Evolutionary conservation across 768 basidiomycete species (phyloP).

Genomic region (Mycena albidolilacea): DNA sequence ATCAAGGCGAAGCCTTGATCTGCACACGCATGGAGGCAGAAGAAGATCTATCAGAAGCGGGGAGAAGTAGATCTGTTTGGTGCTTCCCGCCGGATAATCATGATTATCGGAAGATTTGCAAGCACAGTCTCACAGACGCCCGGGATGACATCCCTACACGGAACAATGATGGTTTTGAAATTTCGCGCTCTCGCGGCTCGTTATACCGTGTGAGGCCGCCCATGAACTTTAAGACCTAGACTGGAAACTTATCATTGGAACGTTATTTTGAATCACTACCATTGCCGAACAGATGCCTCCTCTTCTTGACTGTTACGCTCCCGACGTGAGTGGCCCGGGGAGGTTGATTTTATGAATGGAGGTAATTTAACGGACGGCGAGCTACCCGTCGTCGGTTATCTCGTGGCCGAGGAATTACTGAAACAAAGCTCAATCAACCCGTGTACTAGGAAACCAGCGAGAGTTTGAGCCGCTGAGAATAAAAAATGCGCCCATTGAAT

Average conservation of each 20-base stretch:
- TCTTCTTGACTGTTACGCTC: too few relatives aligned
- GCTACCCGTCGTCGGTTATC: too few relatives aligned
- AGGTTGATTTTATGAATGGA: too few relatives aligned
- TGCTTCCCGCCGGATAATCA: background rate
- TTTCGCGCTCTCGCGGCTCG: background rate
- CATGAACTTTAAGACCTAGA: background rate
- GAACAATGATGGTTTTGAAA: constrained; percentile 12
- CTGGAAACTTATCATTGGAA: background rate
- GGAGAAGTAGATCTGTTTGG: constrained; percentile 21
- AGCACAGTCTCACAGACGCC: background rate
- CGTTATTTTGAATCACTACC: background rate
- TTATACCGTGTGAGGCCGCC: background rate
- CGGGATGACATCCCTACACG: constrained; percentile 1
- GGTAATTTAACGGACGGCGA: too few relatives aligned
- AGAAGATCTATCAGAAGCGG: constrained; percentile 12
- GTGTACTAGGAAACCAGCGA: background rate
- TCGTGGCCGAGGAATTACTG: too few relatives aligned
- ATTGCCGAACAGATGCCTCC: too few relatives aligned
- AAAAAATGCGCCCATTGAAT: background rate
- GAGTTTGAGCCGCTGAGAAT: background rate
- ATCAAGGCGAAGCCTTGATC: constrained; percentile 43
- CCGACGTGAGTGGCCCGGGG: too few relatives aligned
- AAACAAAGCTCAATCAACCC: too few relatives aligned
- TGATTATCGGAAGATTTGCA: background rate
- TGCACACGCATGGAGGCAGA: constrained; percentile 1